phyloP scores from a whole-genome alignment of 2,329 filamentous ascomycete species.

The Colletotrichum sp. region DNA sequence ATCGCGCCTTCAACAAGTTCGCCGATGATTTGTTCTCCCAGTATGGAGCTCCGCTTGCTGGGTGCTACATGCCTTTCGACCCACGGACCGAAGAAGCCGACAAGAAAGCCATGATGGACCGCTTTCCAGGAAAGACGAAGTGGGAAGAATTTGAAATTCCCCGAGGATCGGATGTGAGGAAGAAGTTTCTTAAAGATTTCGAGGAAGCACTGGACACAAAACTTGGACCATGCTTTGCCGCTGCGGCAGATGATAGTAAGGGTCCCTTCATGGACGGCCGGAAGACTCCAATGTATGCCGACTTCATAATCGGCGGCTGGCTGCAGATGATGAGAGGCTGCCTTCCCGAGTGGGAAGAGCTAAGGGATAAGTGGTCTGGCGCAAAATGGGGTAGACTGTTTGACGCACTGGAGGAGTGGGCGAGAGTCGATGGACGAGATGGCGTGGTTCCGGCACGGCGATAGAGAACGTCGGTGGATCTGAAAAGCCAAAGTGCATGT shows the following conservation, averaged over 20 bases:
- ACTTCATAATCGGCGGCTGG: neutral
- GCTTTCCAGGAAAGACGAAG: neutral
- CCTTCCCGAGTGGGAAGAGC: neutral
- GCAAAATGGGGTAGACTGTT: neutral
- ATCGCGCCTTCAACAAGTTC: neutral
- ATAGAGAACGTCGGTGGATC: too few species aligned
- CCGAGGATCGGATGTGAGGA: neutral
- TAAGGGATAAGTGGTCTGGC: neutral
- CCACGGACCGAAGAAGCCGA: neutral
- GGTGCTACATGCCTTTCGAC: neutral
- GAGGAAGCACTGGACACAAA: neutral
- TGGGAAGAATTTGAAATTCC: neutral
- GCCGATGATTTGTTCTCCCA: neutral
- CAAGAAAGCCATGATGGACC: neutral
- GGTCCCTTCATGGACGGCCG: neutral
- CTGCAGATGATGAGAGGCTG: neutral
- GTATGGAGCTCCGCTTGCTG: neutral
- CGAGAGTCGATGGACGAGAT: neutral
- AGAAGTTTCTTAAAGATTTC: neutral
- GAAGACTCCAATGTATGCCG: neutral
- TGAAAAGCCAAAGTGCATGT: too few species aligned
- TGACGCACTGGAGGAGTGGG: neutral
- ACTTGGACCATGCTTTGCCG: neutral
- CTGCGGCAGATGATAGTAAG: fast-evolving
- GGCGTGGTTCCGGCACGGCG: neutral